Conservation (phyloP, 495 filamentous ascomycete species). For the Neurospora sp. region DNA sequence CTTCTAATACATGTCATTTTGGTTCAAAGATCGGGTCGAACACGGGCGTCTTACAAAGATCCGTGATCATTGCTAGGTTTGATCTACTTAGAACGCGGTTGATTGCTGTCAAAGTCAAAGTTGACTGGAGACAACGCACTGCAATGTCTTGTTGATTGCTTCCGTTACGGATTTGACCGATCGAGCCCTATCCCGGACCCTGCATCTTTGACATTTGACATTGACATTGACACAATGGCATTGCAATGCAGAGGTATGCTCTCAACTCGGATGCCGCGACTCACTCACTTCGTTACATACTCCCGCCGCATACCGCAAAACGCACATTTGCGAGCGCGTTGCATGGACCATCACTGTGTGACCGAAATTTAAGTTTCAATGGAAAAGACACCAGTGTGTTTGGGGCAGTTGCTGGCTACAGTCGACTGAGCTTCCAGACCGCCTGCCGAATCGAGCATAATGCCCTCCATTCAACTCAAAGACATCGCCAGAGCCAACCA, state of each 20-base stretch:
- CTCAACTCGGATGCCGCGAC: neutral
- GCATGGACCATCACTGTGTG: neutral
- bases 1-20: neutral
- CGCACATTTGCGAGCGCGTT: neutral
- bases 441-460: conserved; percentile 9
- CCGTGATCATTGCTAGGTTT: neutral
- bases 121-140: neutral
- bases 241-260: neutral
- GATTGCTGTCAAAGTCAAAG: neutral
- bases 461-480: neutral
- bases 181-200: neutral
- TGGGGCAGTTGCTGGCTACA: neutral
- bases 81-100: neutral
- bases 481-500: neutral
- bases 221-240: neutral
- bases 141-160: neutral
- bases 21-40: neutral
- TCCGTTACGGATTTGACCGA: neutral
- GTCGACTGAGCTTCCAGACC: conserved; percentile 2
- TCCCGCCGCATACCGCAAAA: neutral
- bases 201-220: neutral
- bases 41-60: neutral
- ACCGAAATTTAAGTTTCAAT: neutral
- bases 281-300: neutral
- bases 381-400: neutral